phyloP scores from a whole-genome alignment of 2,329 filamentous ascomycete species.

The Fusarium sp. region DNA sequence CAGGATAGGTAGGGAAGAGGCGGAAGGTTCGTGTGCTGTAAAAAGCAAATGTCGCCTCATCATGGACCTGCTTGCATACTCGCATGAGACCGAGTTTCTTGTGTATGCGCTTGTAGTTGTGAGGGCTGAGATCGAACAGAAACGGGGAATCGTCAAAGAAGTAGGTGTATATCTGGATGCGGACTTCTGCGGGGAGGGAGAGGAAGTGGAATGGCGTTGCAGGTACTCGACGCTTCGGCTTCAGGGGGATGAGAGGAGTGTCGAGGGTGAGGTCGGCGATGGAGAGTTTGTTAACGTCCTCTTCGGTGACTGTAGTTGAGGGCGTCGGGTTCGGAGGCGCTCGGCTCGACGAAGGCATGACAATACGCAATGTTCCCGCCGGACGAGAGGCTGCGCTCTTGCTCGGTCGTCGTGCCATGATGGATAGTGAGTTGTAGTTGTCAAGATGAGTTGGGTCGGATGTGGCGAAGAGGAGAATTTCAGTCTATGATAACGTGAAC shows the following conservation, averaged over 20 bases:
- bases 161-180: conserved; percentile 74
- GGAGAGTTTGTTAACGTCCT: conserved; percentile 54
- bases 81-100: conserved; percentile 69
- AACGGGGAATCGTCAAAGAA: conserved; percentile 65
- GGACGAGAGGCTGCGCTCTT: conserved; percentile 38
- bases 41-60: conserved; percentile 73
- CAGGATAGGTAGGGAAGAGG: conserved; percentile 73
- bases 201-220: conserved; percentile 71
- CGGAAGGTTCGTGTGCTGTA: conserved; percentile 72
- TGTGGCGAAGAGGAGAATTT: conserved; percentile 32
- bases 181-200: conserved; percentile 74
- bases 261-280: conserved; percentile 59
- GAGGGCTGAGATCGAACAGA: conserved; percentile 73
- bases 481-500: conserved; percentile 5
- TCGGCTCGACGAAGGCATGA: conserved; percentile 20
- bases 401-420: conserved; percentile 41
- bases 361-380: conserved; percentile 38
- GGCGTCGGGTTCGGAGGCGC: conserved; percentile 47
- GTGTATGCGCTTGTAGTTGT: conserved; percentile 71
- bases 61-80: conserved; percentile 69
- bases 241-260: conserved; percentile 49
- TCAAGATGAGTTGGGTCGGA: neutral
- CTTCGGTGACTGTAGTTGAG: conserved; percentile 51
- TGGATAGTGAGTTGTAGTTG: conserved; percentile 2
- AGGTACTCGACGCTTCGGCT: conserved; percentile 48